phyloP scores from a whole-genome alignment of 257 asterid species.

The Ophiorrhiza pumila region DNA sequence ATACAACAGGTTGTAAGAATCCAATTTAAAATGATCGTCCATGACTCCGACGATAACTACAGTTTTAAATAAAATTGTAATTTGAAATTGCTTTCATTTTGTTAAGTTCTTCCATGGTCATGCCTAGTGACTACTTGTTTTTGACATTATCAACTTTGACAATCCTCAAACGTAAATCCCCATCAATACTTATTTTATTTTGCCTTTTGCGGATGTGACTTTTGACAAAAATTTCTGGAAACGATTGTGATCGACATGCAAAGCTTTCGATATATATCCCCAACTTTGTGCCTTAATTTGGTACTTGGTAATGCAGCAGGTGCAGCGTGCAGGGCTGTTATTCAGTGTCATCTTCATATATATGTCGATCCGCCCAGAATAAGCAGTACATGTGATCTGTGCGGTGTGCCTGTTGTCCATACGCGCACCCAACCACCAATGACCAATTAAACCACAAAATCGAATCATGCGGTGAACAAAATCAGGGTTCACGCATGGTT shows the following conservation, averaged over 20 bases:
- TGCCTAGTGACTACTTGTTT: background rate
- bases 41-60: background rate
- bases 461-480: background rate
- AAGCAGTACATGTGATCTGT: background rate
- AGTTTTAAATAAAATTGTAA: too few relatives aligned
- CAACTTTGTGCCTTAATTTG: background rate
- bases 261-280: background rate
- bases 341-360: too few relatives aligned
- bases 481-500: background rate
- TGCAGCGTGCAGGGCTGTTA: too few relatives aligned
- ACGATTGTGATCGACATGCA: background rate
- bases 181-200: background rate
- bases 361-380: background rate
- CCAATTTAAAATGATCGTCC: too few relatives aligned
- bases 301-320: too few relatives aligned
- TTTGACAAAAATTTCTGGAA: background rate
- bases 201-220: background rate
- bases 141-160: background rate
- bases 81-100: background rate
- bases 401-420: background rate
- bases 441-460: background rate
- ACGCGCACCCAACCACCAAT: background rate
- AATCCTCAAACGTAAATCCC: background rate
- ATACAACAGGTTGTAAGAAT: too few relatives aligned
- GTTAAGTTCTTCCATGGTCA: too few relatives aligned